phyloP scores from a whole-genome alignment of 805 yeast genomes.

The Schizosaccharomyces osmophilus region DNA sequence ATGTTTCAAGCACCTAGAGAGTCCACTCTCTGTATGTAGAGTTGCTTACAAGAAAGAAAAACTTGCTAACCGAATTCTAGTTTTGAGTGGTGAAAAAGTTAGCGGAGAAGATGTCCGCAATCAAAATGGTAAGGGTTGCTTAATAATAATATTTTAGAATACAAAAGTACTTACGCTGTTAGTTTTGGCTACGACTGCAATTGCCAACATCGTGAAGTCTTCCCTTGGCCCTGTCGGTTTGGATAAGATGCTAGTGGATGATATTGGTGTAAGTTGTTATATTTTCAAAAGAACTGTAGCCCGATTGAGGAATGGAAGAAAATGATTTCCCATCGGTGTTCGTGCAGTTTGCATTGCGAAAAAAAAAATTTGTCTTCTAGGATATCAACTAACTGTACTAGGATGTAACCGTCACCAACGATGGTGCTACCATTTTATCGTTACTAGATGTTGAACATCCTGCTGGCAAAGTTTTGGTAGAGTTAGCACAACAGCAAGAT shows the following conservation, averaged over 20 bases:
- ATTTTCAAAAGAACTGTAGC: too few species aligned
- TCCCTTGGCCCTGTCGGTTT: conserved; percentile 95
- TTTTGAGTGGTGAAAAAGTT: conserved; percentile 84
- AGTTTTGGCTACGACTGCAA: conserved; percentile 69
- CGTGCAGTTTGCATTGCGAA: too few species aligned
- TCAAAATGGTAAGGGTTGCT: conserved; percentile 35
- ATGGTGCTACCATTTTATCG: conserved; percentile 87
- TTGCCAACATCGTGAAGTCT: conserved; percentile 65
- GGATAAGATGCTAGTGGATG: conserved; percentile 96
- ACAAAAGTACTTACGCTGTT: background rate
- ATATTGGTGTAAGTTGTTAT: conserved; percentile 27
- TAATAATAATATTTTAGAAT: background rate
- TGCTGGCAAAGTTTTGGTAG: conserved; percentile 91
- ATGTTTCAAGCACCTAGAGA: conserved; percentile 1
- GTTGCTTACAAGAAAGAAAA: background rate
- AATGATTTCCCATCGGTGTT: too few species aligned
- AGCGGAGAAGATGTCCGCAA: conserved; percentile 92
- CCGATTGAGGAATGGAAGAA: too few species aligned
- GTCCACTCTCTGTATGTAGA: background rate
- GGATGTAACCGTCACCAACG: conserved; percentile 94
- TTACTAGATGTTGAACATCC: conserved; percentile 94
- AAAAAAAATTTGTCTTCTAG: too few species aligned
- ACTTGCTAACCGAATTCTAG: conserved; percentile 9
- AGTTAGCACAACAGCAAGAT: conserved; percentile 94
- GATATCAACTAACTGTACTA: background rate